Evolutionary conservation across 2,329 filamentous ascomycete species (phyloP).

Genomic region (Exophiala aquamarina): DNA sequence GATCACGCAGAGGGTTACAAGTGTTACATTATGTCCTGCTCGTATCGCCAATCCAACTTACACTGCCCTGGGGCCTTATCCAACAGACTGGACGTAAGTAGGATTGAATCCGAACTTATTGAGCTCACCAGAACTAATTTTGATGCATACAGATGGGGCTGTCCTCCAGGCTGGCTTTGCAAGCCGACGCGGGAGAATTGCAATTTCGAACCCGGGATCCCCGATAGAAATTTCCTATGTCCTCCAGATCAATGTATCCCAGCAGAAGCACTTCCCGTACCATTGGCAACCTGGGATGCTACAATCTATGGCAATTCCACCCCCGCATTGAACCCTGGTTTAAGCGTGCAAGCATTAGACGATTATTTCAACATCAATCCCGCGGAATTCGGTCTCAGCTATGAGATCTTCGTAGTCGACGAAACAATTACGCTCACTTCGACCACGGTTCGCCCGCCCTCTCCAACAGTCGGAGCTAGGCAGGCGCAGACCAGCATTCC

Average conservation of each 20-base stretch:
- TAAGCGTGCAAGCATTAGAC: slow-evolving; percentile 21
- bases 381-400: slow-evolving; percentile 61
- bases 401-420: slow-evolving; percentile 57
- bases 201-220: slow-evolving; percentile 42
- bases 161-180: slow-evolving; percentile 44
- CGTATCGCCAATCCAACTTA: slow-evolving; percentile 33
- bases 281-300: slow-evolving; percentile 30
- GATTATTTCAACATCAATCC: slow-evolving; percentile 66
- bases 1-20: slow-evolving; percentile 15
- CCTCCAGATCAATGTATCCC: slow-evolving; percentile 41
- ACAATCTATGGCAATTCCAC: slow-evolving; percentile 25
- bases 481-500: slow-evolving; percentile 39
- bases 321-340: slow-evolving; percentile 35
- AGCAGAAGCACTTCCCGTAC: slow-evolving; percentile 30
- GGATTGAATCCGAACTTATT: too few species aligned
- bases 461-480: slow-evolving; percentile 25
- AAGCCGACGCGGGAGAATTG: slow-evolving; percentile 40
- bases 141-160: slow-evolving; percentile 41
- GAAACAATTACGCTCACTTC: slow-evolving; percentile 45
- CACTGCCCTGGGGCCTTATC: slow-evolving; percentile 29
- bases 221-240: slow-evolving; percentile 39
- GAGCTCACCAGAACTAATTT: background rate
- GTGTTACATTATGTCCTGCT: slow-evolving; percentile 31
- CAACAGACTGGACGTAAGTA: slow-evolving; percentile 30
- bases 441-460: slow-evolving; percentile 39